These are phyloP conservation scores for Aspergillus sp. DNA, from an alignment of 2,329 filamentous ascomycete species.

Conservation along the genomic window DNA sequence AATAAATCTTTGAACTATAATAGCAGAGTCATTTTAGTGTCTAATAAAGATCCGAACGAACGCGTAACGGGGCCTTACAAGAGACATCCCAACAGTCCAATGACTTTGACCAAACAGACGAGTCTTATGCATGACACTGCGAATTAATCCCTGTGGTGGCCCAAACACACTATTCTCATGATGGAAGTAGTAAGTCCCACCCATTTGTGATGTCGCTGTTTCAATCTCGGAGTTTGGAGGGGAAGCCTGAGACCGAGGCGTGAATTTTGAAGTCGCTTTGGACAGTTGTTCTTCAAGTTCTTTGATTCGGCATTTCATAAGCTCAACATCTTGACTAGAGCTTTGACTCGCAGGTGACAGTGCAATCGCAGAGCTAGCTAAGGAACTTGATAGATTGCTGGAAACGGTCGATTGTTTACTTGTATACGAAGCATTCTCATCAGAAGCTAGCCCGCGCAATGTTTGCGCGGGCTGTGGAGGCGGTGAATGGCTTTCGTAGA, in stretches of 20 bases:
- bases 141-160: constrained; percentile 34
- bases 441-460: neutral
- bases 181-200: constrained; percentile 47
- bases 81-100: constrained; percentile 52
- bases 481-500: constrained; percentile 14
- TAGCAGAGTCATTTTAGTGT: neutral
- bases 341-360: constrained; percentile 25
- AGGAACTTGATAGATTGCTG: constrained; percentile 11
- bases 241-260: constrained; percentile 7
- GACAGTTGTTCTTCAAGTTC: constrained; percentile 48
- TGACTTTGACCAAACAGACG: constrained; percentile 58
- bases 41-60: neutral
- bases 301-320: constrained; percentile 40
- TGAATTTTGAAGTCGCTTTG: constrained; percentile 20
- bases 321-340: constrained; percentile 35
- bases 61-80: constrained; percentile 38
- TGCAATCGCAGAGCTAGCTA: constrained; percentile 12
- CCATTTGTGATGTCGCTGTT: constrained; percentile 38
- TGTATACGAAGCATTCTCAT: neutral
- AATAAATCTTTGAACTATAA: constrained; percentile 35
- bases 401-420: constrained; percentile 7
- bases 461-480: constrained; percentile 7
- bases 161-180: constrained; percentile 36
- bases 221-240: constrained; percentile 35
- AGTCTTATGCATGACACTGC: constrained; percentile 53